Percentiles rank a stretch among this genome's conserved stretches.
Conservation (phyloP, 352 stramenopile species). For the Pythium volutum region DNA sequence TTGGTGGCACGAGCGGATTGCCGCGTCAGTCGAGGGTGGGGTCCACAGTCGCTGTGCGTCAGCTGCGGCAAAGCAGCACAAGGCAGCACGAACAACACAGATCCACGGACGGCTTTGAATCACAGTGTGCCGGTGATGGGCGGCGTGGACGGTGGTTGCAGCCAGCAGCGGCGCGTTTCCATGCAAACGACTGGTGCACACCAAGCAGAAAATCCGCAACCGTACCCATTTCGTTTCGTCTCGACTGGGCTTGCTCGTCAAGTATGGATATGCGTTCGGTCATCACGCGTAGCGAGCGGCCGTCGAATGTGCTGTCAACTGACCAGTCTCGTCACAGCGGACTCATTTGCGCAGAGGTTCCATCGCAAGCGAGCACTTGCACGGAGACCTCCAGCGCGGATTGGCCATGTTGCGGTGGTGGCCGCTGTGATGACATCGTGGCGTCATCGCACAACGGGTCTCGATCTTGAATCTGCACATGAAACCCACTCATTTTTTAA, state of each 20-base stretch:
- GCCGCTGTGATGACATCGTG: constrained; percentile 17
- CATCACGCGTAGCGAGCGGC: not conserved
- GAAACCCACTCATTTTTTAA: not conserved
- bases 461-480: constrained; percentile 16
- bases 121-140: constrained; percentile 6
- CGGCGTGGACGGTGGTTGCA: constrained; percentile 8
- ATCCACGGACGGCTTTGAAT: not conserved
- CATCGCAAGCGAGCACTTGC: not conserved
- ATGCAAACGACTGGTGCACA: constrained; percentile 28
- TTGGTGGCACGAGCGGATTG: constrained; percentile 2
- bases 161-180: constrained; percentile 5
- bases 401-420: constrained; percentile 13
- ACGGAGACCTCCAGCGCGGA: not conserved
- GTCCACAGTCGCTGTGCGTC: not conserved
- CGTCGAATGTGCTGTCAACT: not conserved
- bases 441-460: constrained; percentile 21
- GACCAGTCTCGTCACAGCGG: not conserved
- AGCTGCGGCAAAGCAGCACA: too few relatives aligned
- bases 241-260: not conserved
- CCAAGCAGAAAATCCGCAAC: constrained; percentile 27
- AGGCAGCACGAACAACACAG: constrained; percentile 1
- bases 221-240: constrained; percentile 17
- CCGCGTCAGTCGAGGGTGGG: constrained; percentile 11
- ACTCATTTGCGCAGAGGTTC: not conserved
- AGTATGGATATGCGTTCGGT: not conserved